phyloP scores from a whole-genome alignment of 441 rosid genomes.

The Pelargonium fulgidum region DNA sequence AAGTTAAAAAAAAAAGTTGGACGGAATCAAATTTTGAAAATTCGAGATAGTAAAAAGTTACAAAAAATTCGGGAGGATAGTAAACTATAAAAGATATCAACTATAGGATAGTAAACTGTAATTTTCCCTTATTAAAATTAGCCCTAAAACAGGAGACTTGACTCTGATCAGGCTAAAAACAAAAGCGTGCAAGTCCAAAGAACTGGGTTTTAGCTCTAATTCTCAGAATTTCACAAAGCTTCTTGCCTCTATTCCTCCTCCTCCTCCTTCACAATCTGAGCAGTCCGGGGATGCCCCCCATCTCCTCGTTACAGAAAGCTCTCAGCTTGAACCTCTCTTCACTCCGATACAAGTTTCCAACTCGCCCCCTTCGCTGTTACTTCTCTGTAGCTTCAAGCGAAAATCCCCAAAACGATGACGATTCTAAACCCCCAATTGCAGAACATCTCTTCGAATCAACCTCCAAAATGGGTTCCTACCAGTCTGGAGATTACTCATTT shows the following conservation, averaged over 20 bases:
- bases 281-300: not conserved
- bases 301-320: not conserved
- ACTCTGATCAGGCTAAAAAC: no score
- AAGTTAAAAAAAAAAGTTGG: no score
- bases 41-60: no score
- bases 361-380: not conserved
- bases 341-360: not conserved
- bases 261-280: conserved; percentile 1
- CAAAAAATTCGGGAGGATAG: no score
- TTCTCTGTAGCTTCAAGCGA: not conserved
- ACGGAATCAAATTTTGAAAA: no score
- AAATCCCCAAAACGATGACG: conserved; percentile 9
- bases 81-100: no score
- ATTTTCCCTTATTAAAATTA: no score
- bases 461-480: conserved; percentile 61
- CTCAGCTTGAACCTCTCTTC: not conserved
- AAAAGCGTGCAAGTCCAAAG: no score
- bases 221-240: not conserved
- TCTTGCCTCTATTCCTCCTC: not conserved
- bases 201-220: not conserved
- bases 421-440: conserved; percentile 38
- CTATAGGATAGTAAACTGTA: no score
- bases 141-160: no score
- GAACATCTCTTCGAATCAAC: conserved; percentile 44
- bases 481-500: conserved; percentile 67